phyloP scores from a whole-genome alignment of 495 filamentous ascomycete genomes.

The Mytilinidion resinicola region DNA sequence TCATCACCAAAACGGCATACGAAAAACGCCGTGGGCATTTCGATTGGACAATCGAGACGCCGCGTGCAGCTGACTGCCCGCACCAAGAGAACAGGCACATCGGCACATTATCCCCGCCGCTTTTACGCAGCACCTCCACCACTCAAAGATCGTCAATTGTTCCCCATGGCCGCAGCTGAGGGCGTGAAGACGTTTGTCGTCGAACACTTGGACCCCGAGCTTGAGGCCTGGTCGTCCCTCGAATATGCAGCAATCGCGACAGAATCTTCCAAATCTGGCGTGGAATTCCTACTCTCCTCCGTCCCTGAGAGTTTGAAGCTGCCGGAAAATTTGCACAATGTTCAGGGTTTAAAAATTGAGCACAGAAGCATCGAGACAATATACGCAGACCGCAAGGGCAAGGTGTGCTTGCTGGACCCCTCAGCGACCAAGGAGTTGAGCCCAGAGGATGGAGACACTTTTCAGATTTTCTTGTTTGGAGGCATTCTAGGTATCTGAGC shows the following conservation, averaged over 20 bases:
- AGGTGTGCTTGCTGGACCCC: conserved; percentile 87
- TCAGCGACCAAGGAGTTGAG: conserved; percentile 69
- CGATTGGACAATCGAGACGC: conserved; percentile 21
- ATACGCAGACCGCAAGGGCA: conserved; percentile 57
- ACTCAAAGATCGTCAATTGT: background rate
- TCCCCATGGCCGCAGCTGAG: background rate
- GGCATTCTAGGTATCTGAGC: conserved; percentile 76
- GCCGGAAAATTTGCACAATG: conserved; percentile 53
- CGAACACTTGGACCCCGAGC: conserved; percentile 87
- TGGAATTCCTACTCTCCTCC: conserved; percentile 77
- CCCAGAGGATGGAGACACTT: conserved; percentile 72
- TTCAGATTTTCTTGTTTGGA: conserved; percentile 91
- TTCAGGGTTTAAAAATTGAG: conserved; percentile 59
- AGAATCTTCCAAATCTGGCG: conserved; percentile 63
- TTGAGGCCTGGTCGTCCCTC: conserved; percentile 87
- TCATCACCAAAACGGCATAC: conserved; percentile 2
- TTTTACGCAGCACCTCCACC: background rate
- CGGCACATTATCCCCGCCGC: conserved; percentile 16
- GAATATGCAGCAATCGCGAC: conserved; percentile 82
- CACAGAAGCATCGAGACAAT: conserved; percentile 69
- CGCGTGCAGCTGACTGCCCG: conserved; percentile 20
- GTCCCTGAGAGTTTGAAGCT: conserved; percentile 62
- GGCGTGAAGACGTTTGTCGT: conserved; percentile 67
- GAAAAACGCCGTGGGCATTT: conserved; percentile 8
- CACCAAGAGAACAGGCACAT: conserved; percentile 22